These are phyloP conservation scores for Calonectria naviculata DNA, from an alignment of 2,329 filamentous ascomycete species.

Conservation along the genomic window DNA sequence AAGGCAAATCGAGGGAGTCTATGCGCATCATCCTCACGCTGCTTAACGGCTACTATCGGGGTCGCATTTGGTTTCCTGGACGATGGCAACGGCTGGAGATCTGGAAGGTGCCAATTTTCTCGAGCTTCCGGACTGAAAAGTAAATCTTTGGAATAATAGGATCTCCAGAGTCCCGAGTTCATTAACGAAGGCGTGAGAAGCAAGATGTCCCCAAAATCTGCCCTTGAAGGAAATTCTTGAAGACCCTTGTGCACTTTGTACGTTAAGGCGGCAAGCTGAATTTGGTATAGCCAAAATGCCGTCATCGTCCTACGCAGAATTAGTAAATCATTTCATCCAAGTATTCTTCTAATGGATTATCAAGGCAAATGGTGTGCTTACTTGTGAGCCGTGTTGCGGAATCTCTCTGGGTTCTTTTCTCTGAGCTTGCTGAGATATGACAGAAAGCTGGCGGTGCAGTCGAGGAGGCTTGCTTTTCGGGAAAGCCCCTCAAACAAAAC, in stretches of 20 bases:
- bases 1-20: conserved; percentile 44
- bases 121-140: conserved; percentile 44
- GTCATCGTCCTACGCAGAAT: conserved; percentile 42
- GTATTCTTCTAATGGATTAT: not conserved
- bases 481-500: conserved; percentile 43
- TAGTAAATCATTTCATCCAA: not conserved
- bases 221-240: conserved; percentile 20
- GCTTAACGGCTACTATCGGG: not conserved
- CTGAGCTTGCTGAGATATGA: conserved; percentile 39
- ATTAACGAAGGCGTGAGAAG: conserved; percentile 41
- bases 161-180: conserved; percentile 44
- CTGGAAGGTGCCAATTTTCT: conserved; percentile 43
- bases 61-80: not conserved
- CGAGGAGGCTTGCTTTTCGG: conserved; percentile 34
- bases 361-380: conserved; percentile 13
- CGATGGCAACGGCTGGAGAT: conserved; percentile 42
- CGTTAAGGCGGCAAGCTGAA: conserved; percentile 43
- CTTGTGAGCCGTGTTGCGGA: conserved; percentile 48
- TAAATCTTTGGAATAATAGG: conserved; percentile 45
- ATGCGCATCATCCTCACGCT: conserved; percentile 21
- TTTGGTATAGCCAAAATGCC: conserved; percentile 48
- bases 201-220: conserved; percentile 39
- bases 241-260: conserved; percentile 30
- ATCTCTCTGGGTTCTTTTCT: conserved; percentile 40
- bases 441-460: conserved; percentile 45